These are phyloP conservation scores for Mycena chlorophos DNA, from an alignment of 768 basidiomycete species.

Conservation along the genomic window DNA sequence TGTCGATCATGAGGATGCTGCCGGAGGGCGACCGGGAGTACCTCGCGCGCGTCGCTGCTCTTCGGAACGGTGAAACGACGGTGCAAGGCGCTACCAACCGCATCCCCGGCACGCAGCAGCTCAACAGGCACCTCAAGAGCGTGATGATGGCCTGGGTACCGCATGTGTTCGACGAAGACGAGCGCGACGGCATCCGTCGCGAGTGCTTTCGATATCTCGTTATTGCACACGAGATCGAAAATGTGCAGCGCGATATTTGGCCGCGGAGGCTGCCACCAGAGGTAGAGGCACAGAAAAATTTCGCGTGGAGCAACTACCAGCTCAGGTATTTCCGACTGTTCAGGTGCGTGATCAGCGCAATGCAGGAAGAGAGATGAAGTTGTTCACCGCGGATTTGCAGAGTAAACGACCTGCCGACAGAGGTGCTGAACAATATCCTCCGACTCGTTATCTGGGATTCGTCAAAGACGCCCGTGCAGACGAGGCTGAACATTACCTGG, in stretches of 20 bases:
- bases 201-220: slow-evolving; percentile 21
- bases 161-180: slow-evolving; percentile 18
- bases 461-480: slow-evolving; percentile 30
- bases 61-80: background rate
- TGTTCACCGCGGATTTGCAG: slow-evolving; percentile 33
- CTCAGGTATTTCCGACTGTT: slow-evolving; percentile 21
- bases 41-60: slow-evolving; percentile 7
- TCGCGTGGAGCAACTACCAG: slow-evolving; percentile 17
- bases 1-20: background rate
- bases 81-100: slow-evolving; percentile 3
- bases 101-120: background rate
- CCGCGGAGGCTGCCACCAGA: slow-evolving; percentile 14
- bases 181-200: slow-evolving; percentile 7
- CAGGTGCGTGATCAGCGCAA: slow-evolving; percentile 2
- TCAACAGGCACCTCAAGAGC: slow-evolving; percentile 25
- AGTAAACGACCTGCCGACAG: slow-evolving; percentile 61
- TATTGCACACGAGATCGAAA: slow-evolving; percentile 13
- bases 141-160: slow-evolving; percentile 24
- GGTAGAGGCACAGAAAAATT: slow-evolving; percentile 22
- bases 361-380: background rate
- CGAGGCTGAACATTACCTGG: slow-evolving; percentile 55
- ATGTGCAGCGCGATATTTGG: slow-evolving; percentile 22
- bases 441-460: slow-evolving; percentile 56
- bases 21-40: slow-evolving; percentile 8
- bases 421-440: slow-evolving; percentile 67